Base-by-base conservation (phyloP, 2,329 filamentous ascomycete genomes). In the Daldinia sp. region DNA sequence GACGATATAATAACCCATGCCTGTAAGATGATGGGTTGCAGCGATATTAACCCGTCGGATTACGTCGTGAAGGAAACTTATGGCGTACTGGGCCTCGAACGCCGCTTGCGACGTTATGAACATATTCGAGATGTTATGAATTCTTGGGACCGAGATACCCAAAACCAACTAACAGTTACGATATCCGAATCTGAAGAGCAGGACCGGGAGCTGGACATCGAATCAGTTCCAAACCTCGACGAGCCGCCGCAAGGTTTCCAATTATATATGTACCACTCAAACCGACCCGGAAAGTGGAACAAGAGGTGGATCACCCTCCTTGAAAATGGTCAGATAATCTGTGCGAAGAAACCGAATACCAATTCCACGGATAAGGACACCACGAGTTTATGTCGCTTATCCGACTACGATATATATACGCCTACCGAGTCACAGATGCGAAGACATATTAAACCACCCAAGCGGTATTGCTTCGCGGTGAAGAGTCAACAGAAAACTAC, bases 401-500 rank as follows among this genome's bases (percentile, higher is more conserved):
- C 92, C 2, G 94, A 97, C 77, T 97, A 94, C 75, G 94, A 98
- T 73, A 90, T 97, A 49, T 97, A 97, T 78, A 86, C 83, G 1
- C 90, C 92, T 1, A 92, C 88, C 4, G 82, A 86, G 52, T 84
- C 86, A 43, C 88, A 92, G 68, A 78, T 87, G 66, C 82, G 86
- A 34, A 91, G 90, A 71, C 84, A 87, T 66, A 83, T 97, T 54
- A 93, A 90, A 71, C 90, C 93, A 0, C 94, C 94, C 0, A 96
- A 95, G 77, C 91, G 89, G 73, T 84, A 88, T 69, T 96, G 92
- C 78, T 94, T 91, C 72, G 94, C 93, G 0, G 84, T 98, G 70
- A 97, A 97, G 78, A 96, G 92, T 70, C 93, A 97, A 78, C 90
- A 97, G 73, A 96, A 94, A 77, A 90, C 90, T 0, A 88, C 86